These are phyloP conservation scores for Geopyxis carbonaria DNA, from an alignment of 495 filamentous ascomycete species.

Conservation along the genomic window DNA sequence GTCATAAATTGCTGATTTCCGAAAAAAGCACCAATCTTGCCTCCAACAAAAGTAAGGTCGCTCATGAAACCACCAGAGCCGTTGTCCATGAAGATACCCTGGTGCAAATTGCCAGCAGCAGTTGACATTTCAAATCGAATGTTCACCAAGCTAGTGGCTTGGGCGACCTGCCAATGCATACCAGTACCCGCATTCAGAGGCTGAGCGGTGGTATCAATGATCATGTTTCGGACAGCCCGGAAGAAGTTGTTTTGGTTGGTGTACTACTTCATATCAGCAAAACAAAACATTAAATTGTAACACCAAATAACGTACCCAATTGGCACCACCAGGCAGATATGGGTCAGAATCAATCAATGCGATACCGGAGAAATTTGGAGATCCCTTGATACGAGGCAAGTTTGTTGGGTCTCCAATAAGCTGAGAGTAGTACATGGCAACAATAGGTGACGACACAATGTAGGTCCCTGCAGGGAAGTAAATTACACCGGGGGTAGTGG, in stretches of 20 bases:
- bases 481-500: constrained; percentile 53
- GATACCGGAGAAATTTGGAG: constrained; percentile 58
- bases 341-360: constrained; percentile 81
- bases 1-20: constrained; percentile 87
- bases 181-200: constrained; percentile 47
- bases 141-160: constrained; percentile 84
- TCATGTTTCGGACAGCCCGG: constrained; percentile 85
- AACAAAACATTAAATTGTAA: no score
- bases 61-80: constrained; percentile 77
- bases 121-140: constrained; percentile 75
- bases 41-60: constrained; percentile 76
- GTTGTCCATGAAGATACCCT: constrained; percentile 95
- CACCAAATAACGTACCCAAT: no score
- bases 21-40: constrained; percentile 71
- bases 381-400: constrained; percentile 60
- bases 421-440: constrained; percentile 65
- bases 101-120: constrained; percentile 58
- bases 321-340: constrained; percentile 46
- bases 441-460: constrained; percentile 46
- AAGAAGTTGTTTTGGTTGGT: constrained; percentile 98
- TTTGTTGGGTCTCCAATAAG: constrained; percentile 53
- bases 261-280: no score
- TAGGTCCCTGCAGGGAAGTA: constrained; percentile 73
- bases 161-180: constrained; percentile 96
- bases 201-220: constrained; percentile 66